phyloP scores from a whole-genome alignment of 176 grass and related monocot genomes.

The Ampelocalamus luodianensis region DNA sequence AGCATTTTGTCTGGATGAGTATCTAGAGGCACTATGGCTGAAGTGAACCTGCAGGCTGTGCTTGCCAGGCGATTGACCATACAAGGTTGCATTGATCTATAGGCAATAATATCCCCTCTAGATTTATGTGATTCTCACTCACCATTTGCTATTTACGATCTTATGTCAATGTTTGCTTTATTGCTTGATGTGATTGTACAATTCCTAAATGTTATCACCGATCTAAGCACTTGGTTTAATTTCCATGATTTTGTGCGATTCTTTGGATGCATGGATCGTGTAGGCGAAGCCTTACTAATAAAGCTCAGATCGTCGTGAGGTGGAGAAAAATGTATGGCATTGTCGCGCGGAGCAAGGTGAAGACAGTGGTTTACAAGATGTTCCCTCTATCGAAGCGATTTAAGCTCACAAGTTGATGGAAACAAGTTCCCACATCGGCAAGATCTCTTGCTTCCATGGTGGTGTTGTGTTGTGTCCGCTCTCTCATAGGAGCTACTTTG shows the following conservation, averaged over 20 bases:
- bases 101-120: background rate
- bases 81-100: slow-evolving; percentile 52
- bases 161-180: too few species aligned
- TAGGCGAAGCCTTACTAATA: slow-evolving; percentile 60
- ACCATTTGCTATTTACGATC: too few species aligned
- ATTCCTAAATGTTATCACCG: background rate
- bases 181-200: too few species aligned
- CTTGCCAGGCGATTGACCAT: slow-evolving; percentile 71
- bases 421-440: slow-evolving; percentile 71
- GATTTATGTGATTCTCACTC: too few species aligned
- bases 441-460: slow-evolving; percentile 87
- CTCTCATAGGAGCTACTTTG: background rate
- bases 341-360: slow-evolving; percentile 71
- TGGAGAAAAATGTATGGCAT: slow-evolving; percentile 86
- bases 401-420: slow-evolving; percentile 88
- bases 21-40: slow-evolving; percentile 44
- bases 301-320: slow-evolving; percentile 76
- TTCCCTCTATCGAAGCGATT: slow-evolving; percentile 70
- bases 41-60: slow-evolving; percentile 68
- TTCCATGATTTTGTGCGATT: slow-evolving; percentile 42
- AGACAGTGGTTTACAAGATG: slow-evolving; percentile 68
- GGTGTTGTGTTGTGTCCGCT: too few species aligned
- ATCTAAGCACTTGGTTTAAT: background rate
- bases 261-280: slow-evolving; percentile 81
- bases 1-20: too few species aligned